phyloP scores from a whole-genome alignment of 2,329 filamentous ascomycete genomes.

The Dothideomycetes sp. region DNA sequence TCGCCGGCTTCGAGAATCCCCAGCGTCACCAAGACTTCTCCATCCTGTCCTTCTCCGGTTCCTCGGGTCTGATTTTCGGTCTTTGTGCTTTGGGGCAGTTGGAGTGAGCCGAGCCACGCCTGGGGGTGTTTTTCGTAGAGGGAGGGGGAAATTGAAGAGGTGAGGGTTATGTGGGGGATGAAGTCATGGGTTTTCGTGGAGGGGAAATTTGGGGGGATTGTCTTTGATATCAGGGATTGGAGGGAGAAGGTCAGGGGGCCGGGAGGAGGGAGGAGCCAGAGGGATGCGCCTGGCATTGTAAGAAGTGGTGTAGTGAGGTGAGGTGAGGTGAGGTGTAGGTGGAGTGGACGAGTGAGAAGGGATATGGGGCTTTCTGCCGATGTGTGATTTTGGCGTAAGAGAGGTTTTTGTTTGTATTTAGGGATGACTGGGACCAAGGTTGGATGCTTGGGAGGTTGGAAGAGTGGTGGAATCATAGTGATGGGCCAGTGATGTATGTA shows the following conservation, averaged over 20 bases:
- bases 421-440: no score
- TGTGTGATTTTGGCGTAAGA: no score
- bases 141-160: conserved; percentile 26
- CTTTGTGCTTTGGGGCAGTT: conserved; percentile 17
- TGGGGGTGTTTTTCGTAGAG: conserved; percentile 23
- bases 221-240: conserved; percentile 26
- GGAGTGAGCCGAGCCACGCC: conserved; percentile 28
- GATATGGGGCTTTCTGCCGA: neutral
- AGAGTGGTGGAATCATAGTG: no score
- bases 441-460: no score
- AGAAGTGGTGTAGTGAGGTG: neutral
- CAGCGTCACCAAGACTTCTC: conserved; percentile 22
- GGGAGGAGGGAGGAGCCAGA: conserved; percentile 35
- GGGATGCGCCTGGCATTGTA: conserved; percentile 32
- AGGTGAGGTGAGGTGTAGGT: neutral
- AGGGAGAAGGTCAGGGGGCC: conserved; percentile 26
- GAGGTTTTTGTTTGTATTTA: no score
- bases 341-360: neutral
- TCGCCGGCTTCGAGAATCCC: conserved; percentile 26
- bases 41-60: neutral
- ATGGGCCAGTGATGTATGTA: no score
- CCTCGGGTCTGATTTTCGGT: neutral
- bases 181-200: conserved; percentile 24
- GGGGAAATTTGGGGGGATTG: conserved; percentile 27
- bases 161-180: conserved; percentile 35